Conservation (phyloP, 192 early-diverging fungal genomes). For the Backusella parvicylindrica region DNA sequence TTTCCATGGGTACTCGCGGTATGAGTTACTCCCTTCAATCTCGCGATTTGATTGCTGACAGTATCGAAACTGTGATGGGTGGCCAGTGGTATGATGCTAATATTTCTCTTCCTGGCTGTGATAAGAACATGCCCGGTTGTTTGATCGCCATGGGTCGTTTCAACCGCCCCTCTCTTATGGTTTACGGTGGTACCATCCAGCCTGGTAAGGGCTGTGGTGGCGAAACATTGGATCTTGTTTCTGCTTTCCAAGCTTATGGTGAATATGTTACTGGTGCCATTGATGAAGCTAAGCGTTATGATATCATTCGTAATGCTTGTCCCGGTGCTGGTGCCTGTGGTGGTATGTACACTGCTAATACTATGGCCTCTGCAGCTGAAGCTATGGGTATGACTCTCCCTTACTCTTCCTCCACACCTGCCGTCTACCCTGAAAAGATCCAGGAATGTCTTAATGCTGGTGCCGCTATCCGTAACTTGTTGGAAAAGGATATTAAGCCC, state of each 20-base stretch:
- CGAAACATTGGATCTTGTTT: slow-evolving; percentile 86
- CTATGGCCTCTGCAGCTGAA: slow-evolving; percentile 92
- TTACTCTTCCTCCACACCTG: slow-evolving; percentile 94
- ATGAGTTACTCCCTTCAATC: slow-evolving; percentile 98
- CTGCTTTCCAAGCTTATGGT: slow-evolving; percentile 96
- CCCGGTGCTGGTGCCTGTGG: slow-evolving; percentile 97
- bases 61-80: slow-evolving; percentile 98
- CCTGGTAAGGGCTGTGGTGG: slow-evolving; percentile 70
- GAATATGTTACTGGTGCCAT: slow-evolving; percentile 90
- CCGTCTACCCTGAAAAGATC: slow-evolving; percentile 81
- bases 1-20: slow-evolving; percentile 94
- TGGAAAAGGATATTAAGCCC: slow-evolving; percentile 92
- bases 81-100: slow-evolving; percentile 99
- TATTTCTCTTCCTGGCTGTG: slow-evolving; percentile 92
- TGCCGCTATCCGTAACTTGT: slow-evolving; percentile 79
- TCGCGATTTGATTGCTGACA: slow-evolving; percentile 98
- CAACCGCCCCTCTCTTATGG: slow-evolving; percentile 96
- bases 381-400: slow-evolving; percentile 97
- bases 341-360: slow-evolving; percentile 62
- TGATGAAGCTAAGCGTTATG: slow-evolving; percentile 78
- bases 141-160: slow-evolving; percentile 95
- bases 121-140: slow-evolving; percentile 98
- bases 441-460: slow-evolving; percentile 88
- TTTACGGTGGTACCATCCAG: slow-evolving; percentile 96
- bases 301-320: slow-evolving; percentile 69